Conservation (phyloP, 257 asterid species). For the Fraxinus americana region DNA sequence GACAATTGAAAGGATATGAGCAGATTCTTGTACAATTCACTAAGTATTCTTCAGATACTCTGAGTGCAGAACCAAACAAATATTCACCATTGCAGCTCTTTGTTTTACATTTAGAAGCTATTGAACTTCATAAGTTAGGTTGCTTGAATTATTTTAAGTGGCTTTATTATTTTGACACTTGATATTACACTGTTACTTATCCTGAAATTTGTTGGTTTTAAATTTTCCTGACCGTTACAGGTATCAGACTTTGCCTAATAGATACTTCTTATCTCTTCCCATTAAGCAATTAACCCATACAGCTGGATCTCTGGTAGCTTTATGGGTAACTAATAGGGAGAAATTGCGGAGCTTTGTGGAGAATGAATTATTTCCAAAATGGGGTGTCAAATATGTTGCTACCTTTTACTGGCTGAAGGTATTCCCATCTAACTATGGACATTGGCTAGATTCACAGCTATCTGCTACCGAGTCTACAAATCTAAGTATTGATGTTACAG, state of each 20-base stretch:
- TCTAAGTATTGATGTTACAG: conserved; percentile 38
- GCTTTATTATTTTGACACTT: not conserved
- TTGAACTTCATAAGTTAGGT: not conserved
- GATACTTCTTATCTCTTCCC: conserved; percentile 79
- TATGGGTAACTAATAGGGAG: conserved; percentile 96
- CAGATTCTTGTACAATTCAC: not conserved
- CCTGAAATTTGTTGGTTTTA: conserved; percentile 10
- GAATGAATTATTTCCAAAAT: conserved; percentile 76
- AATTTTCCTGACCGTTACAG: conserved; percentile 36
- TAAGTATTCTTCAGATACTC: not conserved
- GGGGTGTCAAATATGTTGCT: conserved; percentile 80
- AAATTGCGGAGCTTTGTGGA: conserved; percentile 77
- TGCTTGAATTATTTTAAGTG: conserved; percentile 6
- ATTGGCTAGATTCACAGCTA: conserved; percentile 3
- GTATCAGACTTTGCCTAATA: conserved; percentile 81
- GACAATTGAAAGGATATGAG: not conserved
- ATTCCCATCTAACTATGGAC: conserved; percentile 21
- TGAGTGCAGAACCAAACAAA: not conserved
- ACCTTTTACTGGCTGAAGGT: conserved; percentile 94
- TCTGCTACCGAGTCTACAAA: not conserved
- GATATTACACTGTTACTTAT: conserved; percentile 4
- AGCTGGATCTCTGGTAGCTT: conserved; percentile 77
- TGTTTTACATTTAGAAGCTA: not conserved
- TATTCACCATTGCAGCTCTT: not conserved
- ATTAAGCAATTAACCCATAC: conserved; percentile 72